Base-by-base conservation (phyloP, 2,329 filamentous ascomycete genomes). In the Aspergillus sp. region DNA sequence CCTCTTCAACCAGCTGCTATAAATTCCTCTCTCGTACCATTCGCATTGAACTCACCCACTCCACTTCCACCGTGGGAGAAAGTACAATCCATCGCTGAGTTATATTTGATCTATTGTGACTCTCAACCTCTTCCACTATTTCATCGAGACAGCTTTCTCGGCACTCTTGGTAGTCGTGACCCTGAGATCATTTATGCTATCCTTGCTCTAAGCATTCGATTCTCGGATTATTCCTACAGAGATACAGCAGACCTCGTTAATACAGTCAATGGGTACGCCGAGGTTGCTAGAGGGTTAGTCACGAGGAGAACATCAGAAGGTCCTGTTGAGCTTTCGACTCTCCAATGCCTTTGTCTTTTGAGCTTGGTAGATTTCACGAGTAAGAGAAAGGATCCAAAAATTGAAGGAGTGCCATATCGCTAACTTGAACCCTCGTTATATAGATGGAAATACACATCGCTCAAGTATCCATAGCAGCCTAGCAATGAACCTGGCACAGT, bases 61-160 rank as follows among this genome's bases (percentile, higher is more conserved):
- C 52, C 59, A 2, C 49, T 71, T 30, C 69, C 70, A 12, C 49
- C 66, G 3, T 66, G 61, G 61, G 65, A 70, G 28, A 59, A 66
- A 26, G 61, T 73, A 5, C 43, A 63, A 7, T 55, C 57, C 5
- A 56, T 71, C 10, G 69, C 67, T 9, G 61, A 70, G 37, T 53
- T 68, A 2, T 78, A 77, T 50, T 49, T 76, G 4, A 52, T 63
- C 5, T 77, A 72, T 49, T 74, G 73, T 43, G 71, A 77, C 41
- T 71, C 67, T 26, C 75, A 78, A 40, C 74, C 74, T 5, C 59
- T 78, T 19, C 67, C 69, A 11, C 57, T 78, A 0, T 78, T 78
- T 40, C 59, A 68, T 12, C 52, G 63, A 8, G 58, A 62, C 4
- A 61, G 50, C 1, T 74, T 77, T 46, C 43, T 75, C 7, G 47